Evolutionary conservation across 768 basidiomycete species (phyloP), one percentile per base, ranked within the genome.

Genomic region (Pholiota molesta): DNA sequence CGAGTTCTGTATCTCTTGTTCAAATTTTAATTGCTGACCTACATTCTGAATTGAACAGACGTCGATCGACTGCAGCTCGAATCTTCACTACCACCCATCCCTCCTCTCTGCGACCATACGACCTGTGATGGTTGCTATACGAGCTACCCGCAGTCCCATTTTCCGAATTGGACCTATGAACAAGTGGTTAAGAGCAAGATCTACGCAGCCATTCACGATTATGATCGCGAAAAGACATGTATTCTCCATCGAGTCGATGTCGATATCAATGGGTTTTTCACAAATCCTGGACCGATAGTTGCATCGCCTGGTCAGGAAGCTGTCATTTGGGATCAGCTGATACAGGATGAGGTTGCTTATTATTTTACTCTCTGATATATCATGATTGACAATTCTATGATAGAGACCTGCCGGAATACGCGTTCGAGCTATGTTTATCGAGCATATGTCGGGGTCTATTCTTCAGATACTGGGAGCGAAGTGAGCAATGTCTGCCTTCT

Each of bases 381-480:
- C 8, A 3, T 39, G 33, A 21, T 21, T 55, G 26, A 47, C 52
- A 23, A 39, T 57, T 47, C 17, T 62, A 26, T 33, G 49, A 11
- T 7, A 79, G 75, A 70, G 78, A 54, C 78, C 79, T 0, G 13
- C 65, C 2, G 71, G 76, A 33, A 65, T 79, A 37, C 78, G 85
- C 17, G 77, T 85, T 16, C 77, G 84, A n/a, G 81, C 80, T 0
- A 55, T 86, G 13, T 88, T 87, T 63, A 75, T 87, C 2, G 78
- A 85, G 47, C 77, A 82, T 63, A 70, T 87, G 69, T 80, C 81
- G 1, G 80, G 81, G 2, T 79, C 82, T 10, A 78, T 86, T 16
- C 64, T 87, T 33, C 82, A 85, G 70, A 88, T 88, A 84, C 74
- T 89, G 2, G 87, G 87, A 16, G 76, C 81, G 37, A 84, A 71